Evolutionary conservation across 2,329 filamentous ascomycete genomes (phyloP).

Genomic region (Calonectria henricotiae): DNA sequence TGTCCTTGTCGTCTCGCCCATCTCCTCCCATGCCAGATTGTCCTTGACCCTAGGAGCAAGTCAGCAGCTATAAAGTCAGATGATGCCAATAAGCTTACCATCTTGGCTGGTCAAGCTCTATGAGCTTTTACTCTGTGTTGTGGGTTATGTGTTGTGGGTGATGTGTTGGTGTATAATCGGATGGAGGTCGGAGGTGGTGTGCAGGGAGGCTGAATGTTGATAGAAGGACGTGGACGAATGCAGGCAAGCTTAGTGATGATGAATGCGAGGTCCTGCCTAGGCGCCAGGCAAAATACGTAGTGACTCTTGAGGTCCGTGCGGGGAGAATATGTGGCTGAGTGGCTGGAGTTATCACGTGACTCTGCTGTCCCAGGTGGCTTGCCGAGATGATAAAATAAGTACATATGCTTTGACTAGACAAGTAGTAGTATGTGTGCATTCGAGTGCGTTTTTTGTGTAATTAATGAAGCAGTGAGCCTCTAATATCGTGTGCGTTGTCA

Average conservation of each 20-base stretch:
- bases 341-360: conserved; percentile 44
- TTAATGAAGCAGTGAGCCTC: too few relatives aligned
- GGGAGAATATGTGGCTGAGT: not conserved
- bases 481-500: too few relatives aligned
- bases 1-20: conserved; percentile 89
- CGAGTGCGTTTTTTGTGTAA: too few relatives aligned
- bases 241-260: conserved; percentile 56
- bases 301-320: conserved; percentile 59
- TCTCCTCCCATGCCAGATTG: conserved; percentile 92
- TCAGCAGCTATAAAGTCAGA: conserved; percentile 41
- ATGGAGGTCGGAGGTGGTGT: conserved; percentile 39
- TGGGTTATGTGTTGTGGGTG: conserved; percentile 36
- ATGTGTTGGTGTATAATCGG: conserved; percentile 28
- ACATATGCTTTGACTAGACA: not conserved
- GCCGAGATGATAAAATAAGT: not conserved
- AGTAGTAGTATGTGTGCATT: not conserved
- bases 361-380: not conserved
- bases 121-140: conserved; percentile 46
- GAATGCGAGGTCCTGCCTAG: conserved; percentile 57
- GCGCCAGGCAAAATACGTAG: conserved; percentile 65
- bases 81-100: conserved; percentile 53
- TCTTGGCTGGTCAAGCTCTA: conserved; percentile 55
- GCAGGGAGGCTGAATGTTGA: conserved; percentile 47
- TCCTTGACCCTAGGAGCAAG: conserved; percentile 77
- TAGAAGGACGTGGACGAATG: conserved; percentile 47